Evolutionary conservation across 2,329 filamentous ascomycete genomes (phyloP).

Genomic region (Aspergillus sclerotialis): DNA sequence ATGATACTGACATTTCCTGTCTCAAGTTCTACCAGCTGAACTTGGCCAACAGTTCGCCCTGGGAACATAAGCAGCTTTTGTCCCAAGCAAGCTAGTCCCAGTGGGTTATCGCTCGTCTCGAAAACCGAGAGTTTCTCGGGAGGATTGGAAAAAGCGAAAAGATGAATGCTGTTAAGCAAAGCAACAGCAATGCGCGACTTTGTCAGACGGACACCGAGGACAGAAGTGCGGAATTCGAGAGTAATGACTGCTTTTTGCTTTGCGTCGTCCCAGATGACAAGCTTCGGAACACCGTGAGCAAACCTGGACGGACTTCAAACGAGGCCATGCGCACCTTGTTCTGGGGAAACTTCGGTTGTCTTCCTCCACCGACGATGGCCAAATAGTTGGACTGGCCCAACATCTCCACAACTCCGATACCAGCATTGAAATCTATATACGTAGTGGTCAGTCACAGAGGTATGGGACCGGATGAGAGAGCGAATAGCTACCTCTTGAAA

Average conservation of each 20-base stretch:
- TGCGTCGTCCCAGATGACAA: constrained; percentile 87
- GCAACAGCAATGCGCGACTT: constrained; percentile 72
- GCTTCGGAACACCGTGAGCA: constrained; percentile 22
- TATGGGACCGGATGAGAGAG: not conserved
- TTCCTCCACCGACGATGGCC: constrained; percentile 82
- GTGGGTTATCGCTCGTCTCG: constrained; percentile 77
- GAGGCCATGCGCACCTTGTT: constrained; percentile 59
- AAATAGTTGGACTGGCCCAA: constrained; percentile 80
- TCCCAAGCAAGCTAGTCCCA: constrained; percentile 72
- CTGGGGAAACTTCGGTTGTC: constrained; percentile 73
- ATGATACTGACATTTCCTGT: constrained; percentile 87
- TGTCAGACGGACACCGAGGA: constrained; percentile 72
- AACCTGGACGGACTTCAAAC: not conserved
- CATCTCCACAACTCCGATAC: constrained; percentile 78
- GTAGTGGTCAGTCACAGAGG: not conserved
- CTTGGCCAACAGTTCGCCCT: constrained; percentile 78
- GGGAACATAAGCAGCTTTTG: constrained; percentile 72
- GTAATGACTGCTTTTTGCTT: constrained; percentile 68
- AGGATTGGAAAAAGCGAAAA: constrained; percentile 71
- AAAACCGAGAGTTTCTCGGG: constrained; percentile 66
- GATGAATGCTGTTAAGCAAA: constrained; percentile 70
- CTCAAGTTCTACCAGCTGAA: constrained; percentile 74
- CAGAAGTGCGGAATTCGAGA: constrained; percentile 70
- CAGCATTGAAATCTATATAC: constrained; percentile 64
- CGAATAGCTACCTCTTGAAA: constrained; percentile 46